Conservation (phyloP, 441 rosid species). For the Kokia cookei region DNA sequence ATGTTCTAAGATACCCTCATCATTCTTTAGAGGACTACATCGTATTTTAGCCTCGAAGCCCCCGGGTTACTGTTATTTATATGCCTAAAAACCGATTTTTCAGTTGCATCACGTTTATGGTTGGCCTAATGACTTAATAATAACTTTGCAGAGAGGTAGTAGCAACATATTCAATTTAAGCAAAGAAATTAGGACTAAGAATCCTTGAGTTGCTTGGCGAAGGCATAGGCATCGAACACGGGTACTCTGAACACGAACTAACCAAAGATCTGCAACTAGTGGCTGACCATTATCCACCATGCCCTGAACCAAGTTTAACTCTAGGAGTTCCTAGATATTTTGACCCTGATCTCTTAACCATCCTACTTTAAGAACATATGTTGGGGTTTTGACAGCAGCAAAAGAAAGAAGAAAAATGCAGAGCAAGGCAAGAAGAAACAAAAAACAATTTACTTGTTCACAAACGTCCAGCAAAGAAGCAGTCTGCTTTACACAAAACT, state of each 20-base stretch:
- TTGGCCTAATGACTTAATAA: neutral
- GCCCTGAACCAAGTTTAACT: slow-evolving; percentile 30
- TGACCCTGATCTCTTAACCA: slow-evolving; percentile 20
- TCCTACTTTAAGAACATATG: slow-evolving; percentile 26
- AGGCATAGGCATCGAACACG: slow-evolving; percentile 21
- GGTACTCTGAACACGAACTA: slow-evolving; percentile 13
- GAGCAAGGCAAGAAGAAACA: too few species aligned
- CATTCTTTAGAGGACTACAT: slow-evolving; percentile 19
- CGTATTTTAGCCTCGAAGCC: slow-evolving; percentile 30
- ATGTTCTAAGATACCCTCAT: slow-evolving; percentile 25
- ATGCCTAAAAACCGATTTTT: neutral
- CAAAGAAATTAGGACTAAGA: slow-evolving; percentile 20
- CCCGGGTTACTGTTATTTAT: slow-evolving; percentile 14
- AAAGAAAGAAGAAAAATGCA: too few species aligned
- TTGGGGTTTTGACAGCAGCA: too few species aligned
- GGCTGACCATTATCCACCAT: slow-evolving; percentile 21
- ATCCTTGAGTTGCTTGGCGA: slow-evolving; percentile 23
- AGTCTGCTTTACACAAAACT: too few species aligned
- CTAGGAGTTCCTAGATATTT: slow-evolving; percentile 19
- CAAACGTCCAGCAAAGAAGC: too few species aligned
- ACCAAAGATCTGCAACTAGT: neutral
- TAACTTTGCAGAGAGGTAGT: slow-evolving; percentile 21
- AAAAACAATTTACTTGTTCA: too few species aligned
- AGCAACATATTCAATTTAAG: slow-evolving; percentile 17
- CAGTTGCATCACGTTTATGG: neutral